A percentile compares a stretch with the other conserved stretches of the same genome.
These are phyloP conservation scores for Gossypioides kirkii DNA, from an alignment of 345 rosid species.

Conservation along the genomic window DNA sequence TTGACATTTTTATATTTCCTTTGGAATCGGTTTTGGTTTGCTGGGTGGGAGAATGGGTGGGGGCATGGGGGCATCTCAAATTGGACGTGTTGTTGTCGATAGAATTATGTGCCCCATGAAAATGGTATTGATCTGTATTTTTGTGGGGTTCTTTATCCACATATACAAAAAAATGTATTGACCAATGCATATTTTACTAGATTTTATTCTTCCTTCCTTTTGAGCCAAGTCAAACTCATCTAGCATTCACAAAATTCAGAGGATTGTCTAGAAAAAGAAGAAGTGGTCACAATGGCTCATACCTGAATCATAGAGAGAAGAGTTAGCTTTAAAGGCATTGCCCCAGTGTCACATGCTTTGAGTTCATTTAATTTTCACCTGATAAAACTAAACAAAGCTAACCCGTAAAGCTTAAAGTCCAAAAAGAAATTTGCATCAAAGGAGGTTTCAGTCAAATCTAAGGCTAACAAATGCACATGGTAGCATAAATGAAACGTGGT, in stretches of 20 bases:
- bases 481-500: slow-evolving; percentile 2
- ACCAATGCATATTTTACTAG: background rate
- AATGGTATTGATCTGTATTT: background rate
- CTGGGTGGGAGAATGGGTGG: too few relatives aligned
- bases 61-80: background rate
- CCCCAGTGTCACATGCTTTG: background rate
- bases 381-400: too few relatives aligned
- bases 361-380: too few relatives aligned
- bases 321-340: background rate
- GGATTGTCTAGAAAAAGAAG: background rate
- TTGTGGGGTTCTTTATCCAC: background rate
- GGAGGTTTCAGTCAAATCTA: background rate
- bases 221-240: background rate
- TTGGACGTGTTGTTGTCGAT: background rate
- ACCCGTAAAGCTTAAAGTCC: background rate
- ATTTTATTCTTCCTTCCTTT: slow-evolving; percentile 3
- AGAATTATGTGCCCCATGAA: background rate
- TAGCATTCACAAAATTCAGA: background rate
- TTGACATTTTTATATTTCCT: too few relatives aligned
- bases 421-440: background rate
- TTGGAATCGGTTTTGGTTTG: too few relatives aligned
- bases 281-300: too few relatives aligned
- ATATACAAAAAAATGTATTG: too few relatives aligned
- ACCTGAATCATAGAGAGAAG: too few relatives aligned
- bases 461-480: slow-evolving; percentile 4